Evolutionary conservation across 768 basidiomycete species (phyloP), one percentile per base, ranked within the genome.

Genomic region (Postia placenta): DNA sequence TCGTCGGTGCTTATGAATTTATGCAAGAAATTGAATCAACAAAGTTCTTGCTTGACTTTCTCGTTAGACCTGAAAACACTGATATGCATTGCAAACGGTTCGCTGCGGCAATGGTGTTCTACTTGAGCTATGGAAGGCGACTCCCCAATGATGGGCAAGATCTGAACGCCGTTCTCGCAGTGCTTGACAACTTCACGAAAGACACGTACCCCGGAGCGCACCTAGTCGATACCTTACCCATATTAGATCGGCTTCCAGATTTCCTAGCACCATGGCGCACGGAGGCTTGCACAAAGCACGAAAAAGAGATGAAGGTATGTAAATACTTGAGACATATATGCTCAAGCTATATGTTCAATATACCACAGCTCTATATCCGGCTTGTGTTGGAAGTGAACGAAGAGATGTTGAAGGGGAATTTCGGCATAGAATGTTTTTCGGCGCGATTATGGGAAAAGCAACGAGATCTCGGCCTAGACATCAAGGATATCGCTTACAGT

Each of bases 171-270:
- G 50, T 65, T 17, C 41, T 56, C 7, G 23, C 27, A 20, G 55
- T 65, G 2, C 46, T 65, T 26, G 55, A 57, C 7, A 56, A 56
- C 35, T 64, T 65, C 47, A 49, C 61, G 24, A 28, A 45, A 7
- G 57, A 64, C 40, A 57, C 50, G 28, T 51, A 55, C 50, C 61
- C 61, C 7, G 51, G 44, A 19, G 42, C 41, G 14, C 51, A 57
- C 22, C 35, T 60, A 20, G 45, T 46, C 45, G 45, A 46, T 20
- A 46, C 26, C 22, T 38, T 47, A 5, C 57, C 57, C 0, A 30
- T 54, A 4, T 33, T 58, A 40, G 56, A 56, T 40, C 40, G 33
- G 27, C 39, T 73, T n/a, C 71, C 71, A 9, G 51, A 55, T 27
- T 45, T 50, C 35, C 45, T 58, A 6, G 43, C 56, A 11, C 47